Evolutionary conservation across 2,329 filamentous ascomycete species (phyloP), one percentile per base, ranked within the genome.

Genomic region (Drechslerella coelobrocha): DNA sequence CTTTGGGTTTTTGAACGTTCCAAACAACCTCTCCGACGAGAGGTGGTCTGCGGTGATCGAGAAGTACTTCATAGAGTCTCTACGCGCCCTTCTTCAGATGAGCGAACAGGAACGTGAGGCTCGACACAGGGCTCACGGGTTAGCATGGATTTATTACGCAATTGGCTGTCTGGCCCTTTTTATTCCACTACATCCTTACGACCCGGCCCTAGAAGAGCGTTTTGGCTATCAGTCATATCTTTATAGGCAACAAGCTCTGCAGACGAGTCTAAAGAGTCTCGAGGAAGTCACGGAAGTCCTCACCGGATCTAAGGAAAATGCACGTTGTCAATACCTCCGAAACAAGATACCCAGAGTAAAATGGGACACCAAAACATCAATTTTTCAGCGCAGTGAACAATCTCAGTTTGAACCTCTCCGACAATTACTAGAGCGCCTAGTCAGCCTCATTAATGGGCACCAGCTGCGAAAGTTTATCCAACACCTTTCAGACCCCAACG

Each of bases 171-270:
- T 97, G 51, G 85, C 85, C 72, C 82, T 97, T 1, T 97, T 93
- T 76, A 87, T 97, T 1, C 92, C 95, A 0, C 89, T 96, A 78
- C 88, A 88, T 74, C 84, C 89, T 2, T 94, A 93, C 75, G 94
- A 99, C 78, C 94, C 94, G 0, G 86, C 86, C 2, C 54, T 71
- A 9, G 53, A 63, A 37, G 66, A 62, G 24, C 31, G 41, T 10
- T 23, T 71, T 7, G 41, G 48, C n/a, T 51, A 63, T 47, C 19
- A 71, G 10, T 17, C 63, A 10, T 63, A 63, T 26, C 12, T 41
- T 21, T 37, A 71, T n/a, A 50, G 59, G n/a, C 47, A 55, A 43
- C 17, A 60, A 31, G 57, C 2, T 12, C 59, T 71, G 8, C 47
- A 60, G 50, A 34, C 59, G 1, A 50, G 54, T 34, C 54, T 71